Evolutionary conservation across 768 basidiomycete species (phyloP).

Genomic region (Boletellus ananas): DNA sequence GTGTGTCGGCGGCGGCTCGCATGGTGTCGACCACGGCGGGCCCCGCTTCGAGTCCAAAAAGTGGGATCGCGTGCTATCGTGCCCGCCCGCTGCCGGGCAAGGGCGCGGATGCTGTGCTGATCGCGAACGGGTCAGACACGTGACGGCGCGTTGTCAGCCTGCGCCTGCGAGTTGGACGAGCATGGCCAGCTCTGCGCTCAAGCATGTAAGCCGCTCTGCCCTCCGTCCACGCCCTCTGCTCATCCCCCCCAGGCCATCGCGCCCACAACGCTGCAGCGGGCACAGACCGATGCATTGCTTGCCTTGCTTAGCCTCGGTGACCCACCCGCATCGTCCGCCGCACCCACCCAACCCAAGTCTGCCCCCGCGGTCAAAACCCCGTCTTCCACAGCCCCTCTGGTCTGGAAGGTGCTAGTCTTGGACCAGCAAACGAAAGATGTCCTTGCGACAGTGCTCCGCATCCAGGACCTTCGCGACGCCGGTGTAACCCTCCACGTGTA

Average conservation of each 20-base stretch:
- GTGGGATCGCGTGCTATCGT: too few relatives aligned
- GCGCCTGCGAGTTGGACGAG: not conserved
- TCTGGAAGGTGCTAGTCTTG: conserved; percentile 95
- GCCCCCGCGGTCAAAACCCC: conserved; percentile 47
- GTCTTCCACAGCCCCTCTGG: conserved; percentile 61
- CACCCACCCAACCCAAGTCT: conserved; percentile 22
- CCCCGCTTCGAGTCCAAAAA: too few relatives aligned
- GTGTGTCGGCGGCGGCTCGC: too few relatives aligned
- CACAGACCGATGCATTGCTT: conserved; percentile 82
- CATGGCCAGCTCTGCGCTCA: conserved; percentile 46
- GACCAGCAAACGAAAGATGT: conserved; percentile 97
- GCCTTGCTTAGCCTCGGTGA: conserved; percentile 84
- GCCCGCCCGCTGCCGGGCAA: too few relatives aligned
- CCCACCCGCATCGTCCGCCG: conserved; percentile 26
- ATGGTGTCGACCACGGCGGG: too few relatives aligned
- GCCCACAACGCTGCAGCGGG: conserved; percentile 72
- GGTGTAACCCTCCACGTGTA: conserved; percentile 98
- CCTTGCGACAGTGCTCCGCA: conserved; percentile 89
- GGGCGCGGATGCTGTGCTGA: too few relatives aligned
- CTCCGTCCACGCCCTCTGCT: conserved; percentile 8
- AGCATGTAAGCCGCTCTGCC: conserved; percentile 35
- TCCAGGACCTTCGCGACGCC: conserved; percentile 94
- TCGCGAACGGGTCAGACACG: conserved; percentile 3
- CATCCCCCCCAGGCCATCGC: conserved; percentile 38
- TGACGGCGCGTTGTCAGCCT: conserved; percentile 8